Percentiles rank a stretch among this genome's conserved stretches.
Evolutionary conservation across 2,329 filamentous ascomycete species (phyloP).

Genomic region (Colletotrichum plurivorum): DNA sequence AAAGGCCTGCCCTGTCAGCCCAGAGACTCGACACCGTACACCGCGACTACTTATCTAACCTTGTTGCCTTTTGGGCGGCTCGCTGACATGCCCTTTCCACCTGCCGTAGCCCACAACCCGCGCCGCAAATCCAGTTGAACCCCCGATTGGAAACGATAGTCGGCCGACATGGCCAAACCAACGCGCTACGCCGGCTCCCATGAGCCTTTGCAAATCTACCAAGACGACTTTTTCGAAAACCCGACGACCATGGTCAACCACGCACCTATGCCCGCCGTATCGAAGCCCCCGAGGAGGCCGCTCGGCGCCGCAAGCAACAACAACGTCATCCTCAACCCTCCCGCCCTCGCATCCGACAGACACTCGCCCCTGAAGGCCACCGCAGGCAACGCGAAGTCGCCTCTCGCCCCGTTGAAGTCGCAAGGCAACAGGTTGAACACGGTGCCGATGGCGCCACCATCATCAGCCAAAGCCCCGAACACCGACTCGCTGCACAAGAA

Average conservation of each 20-base stretch:
- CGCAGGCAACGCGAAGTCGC: slow-evolving; percentile 69
- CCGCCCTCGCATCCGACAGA: slow-evolving; percentile 64
- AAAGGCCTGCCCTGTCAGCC: slow-evolving; percentile 23
- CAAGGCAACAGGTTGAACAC: slow-evolving; percentile 75
- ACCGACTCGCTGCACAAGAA: slow-evolving; percentile 82
- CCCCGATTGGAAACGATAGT: slow-evolving; percentile 18
- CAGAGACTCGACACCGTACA: slow-evolving; percentile 27
- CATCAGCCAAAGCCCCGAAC: slow-evolving; percentile 64
- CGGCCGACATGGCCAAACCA: slow-evolving; percentile 68
- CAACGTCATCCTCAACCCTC: slow-evolving; percentile 78
- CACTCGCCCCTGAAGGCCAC: slow-evolving; percentile 79
- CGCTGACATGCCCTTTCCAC: slow-evolving; percentile 35
- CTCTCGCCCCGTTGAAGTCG: slow-evolving; percentile 69
- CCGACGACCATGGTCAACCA: slow-evolving; percentile 66
- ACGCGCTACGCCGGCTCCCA: slow-evolving; percentile 61
- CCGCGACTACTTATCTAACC: slow-evolving; percentile 39
- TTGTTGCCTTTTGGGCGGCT: slow-evolving; percentile 28
- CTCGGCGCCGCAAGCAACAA: slow-evolving; percentile 70
- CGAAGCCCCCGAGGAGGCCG: slow-evolving; percentile 63
- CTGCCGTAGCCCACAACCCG: slow-evolving; percentile 9
- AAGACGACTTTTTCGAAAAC: slow-evolving; percentile 65
- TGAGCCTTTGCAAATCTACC: slow-evolving; percentile 66
- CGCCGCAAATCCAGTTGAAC: slow-evolving; percentile 22
- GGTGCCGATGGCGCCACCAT: slow-evolving; percentile 77
- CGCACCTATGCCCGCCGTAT: slow-evolving; percentile 68